A percentile compares a stretch with the other conserved stretches of the same genome.
Evolutionary conservation across 768 basidiomycete species (phyloP).

Genomic region (Suillus subalutaceus): DNA sequence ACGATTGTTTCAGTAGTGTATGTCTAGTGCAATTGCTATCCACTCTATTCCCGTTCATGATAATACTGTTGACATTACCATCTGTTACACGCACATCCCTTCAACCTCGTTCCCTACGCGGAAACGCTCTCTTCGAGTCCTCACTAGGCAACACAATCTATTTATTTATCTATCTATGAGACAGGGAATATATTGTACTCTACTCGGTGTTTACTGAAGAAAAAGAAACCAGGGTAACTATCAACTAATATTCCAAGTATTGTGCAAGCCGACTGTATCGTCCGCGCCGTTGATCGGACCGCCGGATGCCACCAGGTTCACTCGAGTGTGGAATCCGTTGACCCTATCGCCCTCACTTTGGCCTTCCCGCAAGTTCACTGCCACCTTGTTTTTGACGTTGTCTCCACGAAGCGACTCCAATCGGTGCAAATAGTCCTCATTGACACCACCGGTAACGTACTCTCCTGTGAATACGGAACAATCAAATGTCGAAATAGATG

Average conservation of each 20-base stretch:
- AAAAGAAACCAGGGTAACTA: neutral
- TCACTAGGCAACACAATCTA: neutral
- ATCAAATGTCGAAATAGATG: constrained; percentile 76
- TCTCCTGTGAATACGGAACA: constrained; percentile 98
- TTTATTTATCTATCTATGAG: neutral
- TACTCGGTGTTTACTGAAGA: neutral
- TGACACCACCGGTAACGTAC: constrained; percentile 93
- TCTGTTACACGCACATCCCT: neutral
- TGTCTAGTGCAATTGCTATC: neutral
- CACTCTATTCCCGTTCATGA: neutral
- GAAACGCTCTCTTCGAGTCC: neutral
- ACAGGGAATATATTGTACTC: neutral
- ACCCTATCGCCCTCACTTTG: constrained; percentile 36
- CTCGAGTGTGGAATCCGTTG: constrained; percentile 21
- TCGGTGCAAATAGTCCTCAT: constrained; percentile 74
- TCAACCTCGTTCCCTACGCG: neutral
- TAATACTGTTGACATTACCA: neutral
- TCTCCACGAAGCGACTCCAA: constrained; percentile 83
- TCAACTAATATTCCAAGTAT: constrained; percentile 57
- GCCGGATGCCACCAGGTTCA: constrained; percentile 35
- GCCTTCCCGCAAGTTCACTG: constrained; percentile 18
- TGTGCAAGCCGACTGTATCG: constrained; percentile 80
- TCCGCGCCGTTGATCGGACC: constrained; percentile 64
- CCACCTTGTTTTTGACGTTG: constrained; percentile 64
- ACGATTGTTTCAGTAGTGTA: neutral